These are phyloP conservation scores for Boletus semigastroideus DNA, from an alignment of 1,284 basidiomycete species.

Conservation along the genomic window DNA sequence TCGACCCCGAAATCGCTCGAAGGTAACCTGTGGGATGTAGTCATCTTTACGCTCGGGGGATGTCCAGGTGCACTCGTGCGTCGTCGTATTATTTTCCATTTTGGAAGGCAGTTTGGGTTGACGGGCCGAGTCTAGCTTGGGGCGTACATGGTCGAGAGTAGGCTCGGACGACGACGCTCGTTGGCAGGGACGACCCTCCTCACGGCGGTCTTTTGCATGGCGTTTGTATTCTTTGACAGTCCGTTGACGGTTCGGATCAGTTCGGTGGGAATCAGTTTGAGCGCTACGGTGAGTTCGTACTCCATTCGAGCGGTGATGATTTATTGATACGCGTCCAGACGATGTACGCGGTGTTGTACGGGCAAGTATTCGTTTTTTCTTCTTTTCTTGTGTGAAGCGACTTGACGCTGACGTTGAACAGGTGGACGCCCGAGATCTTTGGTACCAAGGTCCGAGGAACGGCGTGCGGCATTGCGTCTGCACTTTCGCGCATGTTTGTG, in stretches of 20 bases:
- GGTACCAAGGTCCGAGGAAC: constrained; percentile 86
- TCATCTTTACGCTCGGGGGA: constrained; percentile 81
- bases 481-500: constrained; percentile 79
- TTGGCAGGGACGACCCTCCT: constrained; percentile 79
- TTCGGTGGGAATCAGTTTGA: constrained; percentile 80
- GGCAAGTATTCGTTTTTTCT: constrained; percentile 40
- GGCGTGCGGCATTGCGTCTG: constrained; percentile 89
- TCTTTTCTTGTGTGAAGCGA: not conserved
- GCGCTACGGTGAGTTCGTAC: constrained; percentile 66
- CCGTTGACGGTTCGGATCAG: constrained; percentile 70
- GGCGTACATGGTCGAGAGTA: constrained; percentile 83
- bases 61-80: constrained; percentile 84
- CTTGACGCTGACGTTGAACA: constrained; percentile 19
- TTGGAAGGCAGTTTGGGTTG: constrained; percentile 10
- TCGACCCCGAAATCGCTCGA: constrained; percentile 52
- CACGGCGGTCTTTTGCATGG: constrained; percentile 78
- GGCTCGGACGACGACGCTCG: constrained; percentile 75
- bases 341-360: constrained; percentile 91
- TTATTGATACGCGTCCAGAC: constrained; percentile 41
- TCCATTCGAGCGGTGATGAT: not conserved
- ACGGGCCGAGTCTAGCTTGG: constrained; percentile 58
- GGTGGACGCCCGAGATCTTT: constrained; percentile 91
- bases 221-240: constrained; percentile 66
- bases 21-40: constrained; percentile 77
- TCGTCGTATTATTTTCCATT: not conserved